phyloP scores from a whole-genome alignment of 768 basidiomycete species.

The Podaxis carcinomalis region DNA sequence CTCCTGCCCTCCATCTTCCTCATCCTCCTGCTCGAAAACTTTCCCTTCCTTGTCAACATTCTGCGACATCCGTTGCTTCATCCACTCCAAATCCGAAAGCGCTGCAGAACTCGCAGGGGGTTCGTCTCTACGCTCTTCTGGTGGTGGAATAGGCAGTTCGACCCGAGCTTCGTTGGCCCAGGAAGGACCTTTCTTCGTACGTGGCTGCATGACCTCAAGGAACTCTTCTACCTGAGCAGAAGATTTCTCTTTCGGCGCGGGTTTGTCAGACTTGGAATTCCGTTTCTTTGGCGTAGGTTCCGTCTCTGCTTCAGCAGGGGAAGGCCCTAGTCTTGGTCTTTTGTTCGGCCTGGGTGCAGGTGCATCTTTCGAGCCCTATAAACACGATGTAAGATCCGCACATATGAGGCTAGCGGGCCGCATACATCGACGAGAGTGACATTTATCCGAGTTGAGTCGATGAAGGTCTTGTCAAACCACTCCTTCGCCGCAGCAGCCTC shows the following conservation, averaged over 20 bases:
- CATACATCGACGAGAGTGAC: conserved; percentile 78
- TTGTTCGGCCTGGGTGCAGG: conserved; percentile 69
- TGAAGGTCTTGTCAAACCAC: conserved; percentile 84
- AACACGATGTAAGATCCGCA: neutral
- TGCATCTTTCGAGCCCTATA: conserved; percentile 64
- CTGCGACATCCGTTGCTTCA: conserved; percentile 58
- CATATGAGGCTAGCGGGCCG: conserved; percentile 15
- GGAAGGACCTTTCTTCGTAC: conserved; percentile 50
- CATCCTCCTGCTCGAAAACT: conserved; percentile 60
- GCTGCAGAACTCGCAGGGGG: conserved; percentile 23
- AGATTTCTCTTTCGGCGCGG: conserved; percentile 20
- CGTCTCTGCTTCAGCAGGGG: conserved; percentile 17
- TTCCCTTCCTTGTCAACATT: conserved; percentile 40
- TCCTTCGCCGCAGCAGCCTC: conserved; percentile 73
- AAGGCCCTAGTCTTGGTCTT: conserved; percentile 46
- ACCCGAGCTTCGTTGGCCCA: conserved; percentile 54
- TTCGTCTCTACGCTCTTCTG: conserved; percentile 16
- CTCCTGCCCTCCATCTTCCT: conserved; percentile 35
- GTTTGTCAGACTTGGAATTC: conserved; percentile 8
- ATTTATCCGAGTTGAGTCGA: conserved; percentile 73
- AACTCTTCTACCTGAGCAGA: conserved; percentile 58
- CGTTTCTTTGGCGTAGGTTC: conserved; percentile 4
- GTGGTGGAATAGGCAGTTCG: conserved; percentile 11
- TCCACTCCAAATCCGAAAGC: conserved; percentile 73
- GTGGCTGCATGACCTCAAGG: conserved; percentile 70